Conservation (phyloP, 768 basidiomycete species). For the Paxillus involutus region DNA sequence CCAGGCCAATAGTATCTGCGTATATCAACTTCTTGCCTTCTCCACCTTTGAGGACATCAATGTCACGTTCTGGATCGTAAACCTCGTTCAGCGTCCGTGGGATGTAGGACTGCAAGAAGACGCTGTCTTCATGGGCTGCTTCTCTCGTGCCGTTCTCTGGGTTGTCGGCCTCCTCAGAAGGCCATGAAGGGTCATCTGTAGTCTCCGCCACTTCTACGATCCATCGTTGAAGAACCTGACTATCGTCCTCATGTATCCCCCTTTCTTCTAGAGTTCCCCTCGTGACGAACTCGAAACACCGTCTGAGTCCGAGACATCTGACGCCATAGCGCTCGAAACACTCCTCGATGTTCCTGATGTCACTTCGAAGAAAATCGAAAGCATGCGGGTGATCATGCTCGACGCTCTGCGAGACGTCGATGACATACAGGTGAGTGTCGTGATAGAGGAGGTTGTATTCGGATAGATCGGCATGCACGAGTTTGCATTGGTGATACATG, state of each 20-base stretch:
- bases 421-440: constrained; percentile 79
- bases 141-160: constrained; percentile 12
- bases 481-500: constrained; percentile 87
- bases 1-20: constrained; percentile 79
- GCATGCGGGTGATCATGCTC: constrained; percentile 97
- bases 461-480: constrained; percentile 96
- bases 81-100: constrained; percentile 91
- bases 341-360: constrained; percentile 91
- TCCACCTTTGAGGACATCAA: constrained; percentile 69
- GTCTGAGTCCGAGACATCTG: constrained; percentile 70
- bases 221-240: constrained; percentile 44
- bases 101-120: constrained; percentile 91
- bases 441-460: constrained; percentile 98
- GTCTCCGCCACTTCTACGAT: constrained; percentile 39
- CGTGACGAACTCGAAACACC: constrained; percentile 89
- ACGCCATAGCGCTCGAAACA: constrained; percentile 83
- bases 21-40: constrained; percentile 81
- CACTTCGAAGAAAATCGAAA: constrained; percentile 92
- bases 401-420: constrained; percentile 98
- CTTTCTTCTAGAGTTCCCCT: constrained; percentile 43
- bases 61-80: constrained; percentile 92
- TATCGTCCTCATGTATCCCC: constrained; percentile 27
- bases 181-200: constrained; percentile 10
- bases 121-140: constrained; percentile 73
- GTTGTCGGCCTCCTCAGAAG: constrained; percentile 7